Evolutionary conservation across 2,329 filamentous ascomycete species (phyloP), one percentile per base, ranked within the genome.

Genomic region (Paecilomyces fulvus): DNA sequence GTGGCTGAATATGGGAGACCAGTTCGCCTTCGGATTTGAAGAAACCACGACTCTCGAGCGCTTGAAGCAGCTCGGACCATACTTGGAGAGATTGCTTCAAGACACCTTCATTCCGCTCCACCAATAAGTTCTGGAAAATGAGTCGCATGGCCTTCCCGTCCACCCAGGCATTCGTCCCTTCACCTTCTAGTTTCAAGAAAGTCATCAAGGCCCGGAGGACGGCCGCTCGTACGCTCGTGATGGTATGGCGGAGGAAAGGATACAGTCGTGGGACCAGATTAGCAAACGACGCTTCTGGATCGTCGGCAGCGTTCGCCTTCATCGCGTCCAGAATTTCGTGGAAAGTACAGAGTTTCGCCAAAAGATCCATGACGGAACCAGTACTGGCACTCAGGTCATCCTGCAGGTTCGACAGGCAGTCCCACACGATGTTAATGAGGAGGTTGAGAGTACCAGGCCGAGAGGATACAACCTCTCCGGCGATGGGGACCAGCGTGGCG

Each of bases 321-420:
- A 99, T 99, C 12, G 92, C 89, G 59, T 92, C 85, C 30, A 99
- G 77, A 7, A 97, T 92, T 74, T 96, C 84, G 0, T 89, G 89
- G 76, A 96, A 99, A 60, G 91, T 88, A 76, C 94, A 99, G 1
- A 99, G 83, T 58, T 94, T 97, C 12, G 95, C 94, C 17, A 99
- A 80, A 46, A 99, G 82, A 71, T 99, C 95, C 95, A 99, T 99
- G 55, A 99, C 95, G 56, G 91, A 95, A 51, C 94, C 94, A 9
- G 95, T 99, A 70, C 94, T 97, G 3, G 94, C 94, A 70, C 92
- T 97, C 17, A 99, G 80, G 68, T 99, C 94, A 69, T 99, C 94
- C 61, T 92, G 92, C n/a, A 99, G 79, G 69, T 95, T 95, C 3
- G 92, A 95, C 23, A 99, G 79, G 75, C 94, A 97, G 67, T 95